Evolutionary conservation across 371 early-diverging fungal genomes (phyloP).

Genomic region (Entomophthora muscae): DNA sequence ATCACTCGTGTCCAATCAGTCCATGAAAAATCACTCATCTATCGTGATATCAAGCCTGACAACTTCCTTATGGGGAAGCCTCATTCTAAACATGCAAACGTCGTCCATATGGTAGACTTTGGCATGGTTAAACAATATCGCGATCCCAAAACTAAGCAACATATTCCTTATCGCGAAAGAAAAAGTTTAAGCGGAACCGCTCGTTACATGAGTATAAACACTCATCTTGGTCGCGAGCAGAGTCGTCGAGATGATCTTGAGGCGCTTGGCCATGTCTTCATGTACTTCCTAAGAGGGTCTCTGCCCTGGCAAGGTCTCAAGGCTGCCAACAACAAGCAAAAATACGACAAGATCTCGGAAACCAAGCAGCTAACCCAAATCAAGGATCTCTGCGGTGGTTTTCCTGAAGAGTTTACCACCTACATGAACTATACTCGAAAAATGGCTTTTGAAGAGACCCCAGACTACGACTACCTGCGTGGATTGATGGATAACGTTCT

Average conservation of each 20-base stretch:
- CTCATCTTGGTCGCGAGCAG: constrained; percentile 88
- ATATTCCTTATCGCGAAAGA: constrained; percentile 75
- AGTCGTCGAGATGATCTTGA: constrained; percentile 93
- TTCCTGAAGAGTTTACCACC: constrained; percentile 30
- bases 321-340: constrained; percentile 82
- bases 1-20: constrained; percentile 70
- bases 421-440: constrained; percentile 55
- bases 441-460: constrained; percentile 76
- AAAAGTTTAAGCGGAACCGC: constrained; percentile 90
- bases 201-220: constrained; percentile 90
- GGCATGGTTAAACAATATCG: constrained; percentile 91
- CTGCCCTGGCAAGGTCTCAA: constrained; percentile 94
- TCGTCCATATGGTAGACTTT: constrained; percentile 73
- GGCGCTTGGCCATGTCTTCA: constrained; percentile 82
- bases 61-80: constrained; percentile 71
- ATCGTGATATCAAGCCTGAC: constrained; percentile 97
- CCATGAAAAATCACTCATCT: constrained; percentile 78
- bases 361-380: constrained; percentile 64
- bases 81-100: constrained; percentile 33
- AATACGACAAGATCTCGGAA: constrained; percentile 85
- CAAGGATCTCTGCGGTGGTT: constrained; percentile 65
- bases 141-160: constrained; percentile 74
- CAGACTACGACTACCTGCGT: constrained; percentile 66
- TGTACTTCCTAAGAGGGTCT: constrained; percentile 83
- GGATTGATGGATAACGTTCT: constrained; percentile 15